phyloP scores from a whole-genome alignment of 2,329 filamentous ascomycete genomes.

The Aspergillus pseudoglaucus region DNA sequence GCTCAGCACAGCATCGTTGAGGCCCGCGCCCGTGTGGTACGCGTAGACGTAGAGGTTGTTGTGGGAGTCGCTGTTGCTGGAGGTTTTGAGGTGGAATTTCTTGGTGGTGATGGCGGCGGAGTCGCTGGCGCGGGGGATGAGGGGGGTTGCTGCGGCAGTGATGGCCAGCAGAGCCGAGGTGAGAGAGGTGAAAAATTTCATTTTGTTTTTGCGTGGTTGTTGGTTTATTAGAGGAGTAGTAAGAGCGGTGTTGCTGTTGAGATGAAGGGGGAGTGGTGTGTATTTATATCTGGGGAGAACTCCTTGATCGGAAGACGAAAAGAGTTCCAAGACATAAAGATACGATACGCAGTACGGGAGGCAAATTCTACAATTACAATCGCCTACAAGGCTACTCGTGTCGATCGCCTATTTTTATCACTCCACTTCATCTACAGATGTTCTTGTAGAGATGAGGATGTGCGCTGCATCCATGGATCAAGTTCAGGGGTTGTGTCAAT shows the following conservation, averaged over 20 bases:
- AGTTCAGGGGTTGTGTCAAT: background rate
- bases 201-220: conserved; percentile 7
- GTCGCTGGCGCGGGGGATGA: conserved; percentile 13
- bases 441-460: background rate
- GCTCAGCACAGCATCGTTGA: conserved; percentile 32
- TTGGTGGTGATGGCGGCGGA: conserved; percentile 12
- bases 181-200: conserved; percentile 24
- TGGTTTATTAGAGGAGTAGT: background rate
- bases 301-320: background rate
- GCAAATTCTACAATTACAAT: no score
- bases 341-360: no score
- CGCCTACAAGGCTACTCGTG: no score
- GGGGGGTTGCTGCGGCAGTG: conserved; percentile 19
- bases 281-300: conserved; percentile 5
- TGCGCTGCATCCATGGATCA: background rate
- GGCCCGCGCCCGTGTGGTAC: conserved; percentile 38
- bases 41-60: conserved; percentile 32
- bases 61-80: conserved; percentile 17
- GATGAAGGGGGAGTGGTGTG: conserved; percentile 1
- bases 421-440: no score
- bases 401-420: no score
- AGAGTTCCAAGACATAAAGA: background rate
- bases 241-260: conserved; percentile 1
- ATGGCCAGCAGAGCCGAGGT: conserved; percentile 24
- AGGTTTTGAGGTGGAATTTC: conserved; percentile 32